Base-by-base conservation (phyloP, 768 basidiomycete species). In the Suillus discolor region DNA sequence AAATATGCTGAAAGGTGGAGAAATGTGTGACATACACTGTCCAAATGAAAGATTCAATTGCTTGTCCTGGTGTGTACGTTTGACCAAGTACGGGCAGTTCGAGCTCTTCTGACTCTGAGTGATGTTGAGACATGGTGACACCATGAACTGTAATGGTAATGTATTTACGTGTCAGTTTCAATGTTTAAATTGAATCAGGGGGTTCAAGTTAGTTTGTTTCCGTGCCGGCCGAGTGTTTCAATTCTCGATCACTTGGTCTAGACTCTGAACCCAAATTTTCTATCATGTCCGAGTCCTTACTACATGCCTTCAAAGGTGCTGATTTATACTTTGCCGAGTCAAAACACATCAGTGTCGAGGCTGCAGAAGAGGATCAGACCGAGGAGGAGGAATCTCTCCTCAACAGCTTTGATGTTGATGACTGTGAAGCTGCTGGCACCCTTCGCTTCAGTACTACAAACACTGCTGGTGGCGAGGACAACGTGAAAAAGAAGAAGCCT, bases 361-460 rank as follows among this genome's bases (percentile, higher is more conserved):
- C 62, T 18, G 23, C 54, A 0, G 53, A n/a, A 39, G 62, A 63
- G n/a, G 53, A 63, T 25, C 62, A 63, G 31, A 57, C 18, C 0
- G 23, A 63, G 53, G 53, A 63, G 38, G 41, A 44, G 18, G 62
- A 66, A 38, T 66, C 53, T 25, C 41, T 65, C 8, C 36, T 61
- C 23, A 62, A 65, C 45, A 62, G 64, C 62, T 57, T 65, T 42
- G 64, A 61, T 25, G 44, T 63, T 42, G 61, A 62, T 36, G 47
- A 65, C 36, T 16, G n/a, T 39, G 25, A 42, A 31, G 25, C 28
- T 13, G 34, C 62, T 8, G 61, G 60, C n/a, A 62, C 23, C 45
- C 57, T 65, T 44, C 7, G 6, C 28, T 44, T 38, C 7, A 34
- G 25, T 63, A 42, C 18, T 36, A 60, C 18, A n/a, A 42, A 42